Evolutionary conservation across 306 rosid species (phyloP), one percentile per base, ranked within the genome.

Genomic region (Vigna radiata): DNA sequence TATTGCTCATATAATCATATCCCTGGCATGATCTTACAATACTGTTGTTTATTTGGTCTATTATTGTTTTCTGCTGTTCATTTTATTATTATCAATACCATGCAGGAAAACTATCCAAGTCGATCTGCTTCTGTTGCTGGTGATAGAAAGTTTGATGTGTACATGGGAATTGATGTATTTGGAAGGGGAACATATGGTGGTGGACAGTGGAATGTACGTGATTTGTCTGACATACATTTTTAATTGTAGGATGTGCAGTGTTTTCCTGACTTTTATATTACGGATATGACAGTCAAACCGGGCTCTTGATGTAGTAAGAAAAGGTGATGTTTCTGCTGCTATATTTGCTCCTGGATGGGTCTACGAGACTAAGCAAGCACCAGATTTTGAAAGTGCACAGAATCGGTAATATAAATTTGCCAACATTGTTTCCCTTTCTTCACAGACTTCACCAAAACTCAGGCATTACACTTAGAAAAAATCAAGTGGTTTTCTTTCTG

Each of bases 271-370:
- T 25, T 25, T 61, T 33, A 61, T 61, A 16, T 61, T 33, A 3
- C 33, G 44, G 7, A 31, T 31, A 5, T 31, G 46, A 16, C 44
- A 61, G 68, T 16, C 68, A 7, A 61, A 61, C 9, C 23, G 3
- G n/a, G 68, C 68, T 33, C 46, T 61, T 31, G 46, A 61, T 31
- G 46, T 61, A 61, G 16, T 61, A 61, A 7, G 23, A 61, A 61
- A 61, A 61, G 46, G 1, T 7, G 46, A 61, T 7, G 46, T 61
- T 3, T 61, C 68, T 61, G 68, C 68, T 61, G 68, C 68, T 16
- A 61, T 61, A 31, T 61, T 61, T 61, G 68, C 68, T 33, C 68
- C 68, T 61, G 68, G 68, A 61, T 61, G 68, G 68, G 46, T 61
- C 44, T 61, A 61, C 23, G 68, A 61, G 46, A 33, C 46, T 61